phyloP scores from a whole-genome alignment of 2,329 filamentous ascomycete genomes.

The Aaosphaeria pasadenensis region DNA sequence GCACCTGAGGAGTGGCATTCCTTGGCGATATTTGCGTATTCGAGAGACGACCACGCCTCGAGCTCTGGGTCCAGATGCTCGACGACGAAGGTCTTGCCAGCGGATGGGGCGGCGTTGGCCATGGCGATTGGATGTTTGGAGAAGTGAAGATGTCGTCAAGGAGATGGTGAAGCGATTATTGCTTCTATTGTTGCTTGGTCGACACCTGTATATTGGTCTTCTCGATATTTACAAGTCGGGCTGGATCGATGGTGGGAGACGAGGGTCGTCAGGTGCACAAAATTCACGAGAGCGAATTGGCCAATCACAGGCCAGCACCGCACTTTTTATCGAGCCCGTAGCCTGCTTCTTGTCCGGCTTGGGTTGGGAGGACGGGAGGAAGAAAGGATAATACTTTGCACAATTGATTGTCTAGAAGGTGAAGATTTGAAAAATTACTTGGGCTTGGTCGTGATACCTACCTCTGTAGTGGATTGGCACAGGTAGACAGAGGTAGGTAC shows the following conservation, averaged over 20 bases:
- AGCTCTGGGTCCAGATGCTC: slow-evolving; percentile 96
- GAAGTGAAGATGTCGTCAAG: slow-evolving; percentile 3
- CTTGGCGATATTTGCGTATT: slow-evolving; percentile 82
- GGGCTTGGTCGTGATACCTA: no score
- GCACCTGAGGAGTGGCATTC: slow-evolving; percentile 69
- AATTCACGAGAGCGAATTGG: slow-evolving; percentile 11
- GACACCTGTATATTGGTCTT: background rate
- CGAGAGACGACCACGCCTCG: slow-evolving; percentile 88
- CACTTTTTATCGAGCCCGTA: slow-evolving; percentile 7
- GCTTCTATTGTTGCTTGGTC: slow-evolving; percentile 14
- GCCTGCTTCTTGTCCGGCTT: background rate
- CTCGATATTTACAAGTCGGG: no score
- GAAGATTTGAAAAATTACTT: no score
- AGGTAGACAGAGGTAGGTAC: no score
- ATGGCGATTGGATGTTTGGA: slow-evolving; percentile 10
- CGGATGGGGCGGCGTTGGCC: slow-evolving; percentile 16
- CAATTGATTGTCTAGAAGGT: no score
- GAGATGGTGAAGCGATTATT: slow-evolving; percentile 11
- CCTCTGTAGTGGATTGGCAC: no score
- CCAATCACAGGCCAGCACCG: slow-evolving; percentile 15
- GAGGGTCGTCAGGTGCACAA: slow-evolving; percentile 13
- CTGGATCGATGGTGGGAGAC: no score
- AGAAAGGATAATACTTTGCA: slow-evolving; percentile 6
- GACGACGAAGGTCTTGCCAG: slow-evolving; percentile 77
- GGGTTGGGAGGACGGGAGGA: background rate